phyloP scores from a whole-genome alignment of 1,284 basidiomycete species.

The Naganishia sp. region DNA sequence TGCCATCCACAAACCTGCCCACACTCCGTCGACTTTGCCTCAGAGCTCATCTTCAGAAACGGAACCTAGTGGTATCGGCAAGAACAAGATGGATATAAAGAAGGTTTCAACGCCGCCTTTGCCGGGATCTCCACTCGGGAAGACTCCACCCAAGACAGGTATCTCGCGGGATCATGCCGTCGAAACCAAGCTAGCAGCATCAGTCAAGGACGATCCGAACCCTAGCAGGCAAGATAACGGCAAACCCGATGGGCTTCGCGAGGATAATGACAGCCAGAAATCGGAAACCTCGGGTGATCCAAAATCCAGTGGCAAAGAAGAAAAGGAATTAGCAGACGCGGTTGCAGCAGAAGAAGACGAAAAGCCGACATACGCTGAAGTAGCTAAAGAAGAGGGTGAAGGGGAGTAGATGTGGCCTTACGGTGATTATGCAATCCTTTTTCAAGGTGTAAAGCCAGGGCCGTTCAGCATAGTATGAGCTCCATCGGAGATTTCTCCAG shows the following conservation, averaged over 20 bases:
- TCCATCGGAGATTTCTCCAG: no score
- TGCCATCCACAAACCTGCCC: background rate
- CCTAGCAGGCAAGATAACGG: background rate
- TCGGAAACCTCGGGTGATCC: background rate
- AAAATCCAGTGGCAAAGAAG: background rate
- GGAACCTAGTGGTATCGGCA: background rate
- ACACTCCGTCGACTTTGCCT: background rate
- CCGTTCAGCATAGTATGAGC: no score
- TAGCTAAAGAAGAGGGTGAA: slow-evolving; percentile 13
- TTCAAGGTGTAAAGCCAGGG: no score
- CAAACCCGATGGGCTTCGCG: background rate
- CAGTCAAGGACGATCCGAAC: background rate
- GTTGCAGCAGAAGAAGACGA: background rate
- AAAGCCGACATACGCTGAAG: slow-evolving; percentile 21
- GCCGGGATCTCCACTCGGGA: slow-evolving; percentile 17
- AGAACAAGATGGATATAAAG: slow-evolving; percentile 12
- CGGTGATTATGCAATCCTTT: no score
- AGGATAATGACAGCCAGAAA: background rate
- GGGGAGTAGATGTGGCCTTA: background rate
- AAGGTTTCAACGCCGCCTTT: slow-evolving; percentile 7
- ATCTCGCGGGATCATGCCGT: slow-evolving; percentile 19
- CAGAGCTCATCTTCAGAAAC: background rate
- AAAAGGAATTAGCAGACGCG: background rate
- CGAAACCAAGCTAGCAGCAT: background rate
- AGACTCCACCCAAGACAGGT: slow-evolving; percentile 27